Evolutionary conservation across 2,329 filamentous ascomycete genomes (phyloP).

Genomic region (Nigrospora oryzae): DNA sequence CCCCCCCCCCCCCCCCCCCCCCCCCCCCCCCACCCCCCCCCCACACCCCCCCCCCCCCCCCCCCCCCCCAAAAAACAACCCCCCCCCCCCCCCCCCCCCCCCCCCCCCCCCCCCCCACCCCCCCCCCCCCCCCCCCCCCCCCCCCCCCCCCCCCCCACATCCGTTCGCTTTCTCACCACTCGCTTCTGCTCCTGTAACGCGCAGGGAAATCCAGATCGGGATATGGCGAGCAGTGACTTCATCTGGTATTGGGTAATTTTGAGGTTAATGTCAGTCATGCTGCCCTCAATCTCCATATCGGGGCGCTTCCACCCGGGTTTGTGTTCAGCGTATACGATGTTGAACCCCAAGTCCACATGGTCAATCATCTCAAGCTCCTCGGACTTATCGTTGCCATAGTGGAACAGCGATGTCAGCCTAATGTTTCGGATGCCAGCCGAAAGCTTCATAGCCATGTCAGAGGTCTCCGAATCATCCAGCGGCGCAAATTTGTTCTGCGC

Average conservation of each 20-base stretch:
- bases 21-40: too few relatives aligned
- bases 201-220: slow-evolving; percentile 78
- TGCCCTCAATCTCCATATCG: slow-evolving; percentile 84
- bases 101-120: too few relatives aligned
- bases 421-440: slow-evolving; percentile 89
- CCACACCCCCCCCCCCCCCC: too few relatives aligned
- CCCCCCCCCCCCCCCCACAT: too few relatives aligned
- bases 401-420: slow-evolving; percentile 78
- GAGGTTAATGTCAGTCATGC: slow-evolving; percentile 89
- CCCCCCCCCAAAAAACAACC: too few relatives aligned
- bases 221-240: slow-evolving; percentile 81
- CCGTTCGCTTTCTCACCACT: slow-evolving; percentile 69
- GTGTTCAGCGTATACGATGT: slow-evolving; percentile 87
- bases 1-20: too few relatives aligned
- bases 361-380: slow-evolving; percentile 97
- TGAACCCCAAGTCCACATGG: slow-evolving; percentile 89
- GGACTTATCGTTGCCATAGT: slow-evolving; percentile 61
- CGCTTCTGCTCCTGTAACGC: slow-evolving; percentile 73
- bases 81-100: too few relatives aligned
- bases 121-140: too few relatives aligned
- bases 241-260: slow-evolving; percentile 85
- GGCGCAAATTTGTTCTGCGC: slow-evolving; percentile 88
- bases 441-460: slow-evolving; percentile 78
- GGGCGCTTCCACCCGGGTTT: slow-evolving; percentile 67
- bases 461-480: slow-evolving; percentile 65